phyloP scores from a whole-genome alignment of 2,329 filamentous ascomycete species.

The Zymoseptoria passerinii region DNA sequence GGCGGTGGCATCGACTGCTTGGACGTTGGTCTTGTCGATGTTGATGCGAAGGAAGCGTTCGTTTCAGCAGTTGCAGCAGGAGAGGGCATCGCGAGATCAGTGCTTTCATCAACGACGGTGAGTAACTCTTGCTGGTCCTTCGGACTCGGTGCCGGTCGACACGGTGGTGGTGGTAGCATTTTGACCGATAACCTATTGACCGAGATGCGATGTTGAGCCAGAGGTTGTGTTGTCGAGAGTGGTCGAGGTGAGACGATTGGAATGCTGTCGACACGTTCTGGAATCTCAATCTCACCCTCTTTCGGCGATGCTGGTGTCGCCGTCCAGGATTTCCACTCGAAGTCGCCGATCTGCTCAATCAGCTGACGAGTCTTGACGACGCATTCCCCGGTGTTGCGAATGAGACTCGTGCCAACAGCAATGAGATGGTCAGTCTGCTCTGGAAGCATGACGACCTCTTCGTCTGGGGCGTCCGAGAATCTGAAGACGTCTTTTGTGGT shows the following conservation, averaged over 20 bases:
- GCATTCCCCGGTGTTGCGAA: slow-evolving; percentile 84
- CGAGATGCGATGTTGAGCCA: background rate
- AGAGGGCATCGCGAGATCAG: background rate
- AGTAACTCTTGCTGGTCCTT: background rate
- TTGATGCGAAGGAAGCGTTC: background rate
- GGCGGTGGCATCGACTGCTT: slow-evolving; percentile 7
- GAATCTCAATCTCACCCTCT: slow-evolving; percentile 3
- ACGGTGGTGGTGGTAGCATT: slow-evolving; percentile 6
- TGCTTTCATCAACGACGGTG: background rate
- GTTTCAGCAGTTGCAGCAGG: background rate
- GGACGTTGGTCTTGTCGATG: slow-evolving; percentile 3
- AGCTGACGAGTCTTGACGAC: slow-evolving; percentile 77
- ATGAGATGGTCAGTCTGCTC: slow-evolving; percentile 26
- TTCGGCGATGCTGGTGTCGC: background rate
- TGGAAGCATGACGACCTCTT: slow-evolving; percentile 70
- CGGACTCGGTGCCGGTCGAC: background rate
- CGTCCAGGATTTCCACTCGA: slow-evolving; percentile 14
- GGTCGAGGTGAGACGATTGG: background rate
- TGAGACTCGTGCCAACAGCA: slow-evolving; percentile 24
- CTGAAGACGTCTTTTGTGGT: slow-evolving; percentile 73
- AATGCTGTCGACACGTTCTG: slow-evolving; percentile 7
- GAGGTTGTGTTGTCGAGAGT: background rate
- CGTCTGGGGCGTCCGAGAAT: slow-evolving; percentile 57
- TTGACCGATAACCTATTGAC: slow-evolving; percentile 1
- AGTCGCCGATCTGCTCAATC: slow-evolving; percentile 62